Conservation (phyloP, 1,139 yeast genomes). For the Sugiyamaella sp. region DNA sequence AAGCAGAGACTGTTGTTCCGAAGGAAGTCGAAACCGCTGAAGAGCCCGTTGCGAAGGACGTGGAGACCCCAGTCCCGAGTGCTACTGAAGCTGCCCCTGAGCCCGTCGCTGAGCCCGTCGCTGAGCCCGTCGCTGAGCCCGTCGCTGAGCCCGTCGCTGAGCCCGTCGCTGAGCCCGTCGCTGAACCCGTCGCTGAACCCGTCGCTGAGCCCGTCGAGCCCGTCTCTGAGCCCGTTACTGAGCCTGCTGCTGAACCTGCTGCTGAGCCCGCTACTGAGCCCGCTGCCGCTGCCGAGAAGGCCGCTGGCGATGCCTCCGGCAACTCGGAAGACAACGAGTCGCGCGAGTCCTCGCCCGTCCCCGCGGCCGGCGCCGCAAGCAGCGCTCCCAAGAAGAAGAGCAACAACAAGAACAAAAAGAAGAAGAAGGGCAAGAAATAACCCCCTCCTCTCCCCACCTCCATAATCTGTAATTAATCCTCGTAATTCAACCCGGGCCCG, state of each 20-base stretch:
- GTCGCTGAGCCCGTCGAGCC: neutral
- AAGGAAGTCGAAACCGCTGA: neutral
- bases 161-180: neutral
- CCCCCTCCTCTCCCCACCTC: neutral
- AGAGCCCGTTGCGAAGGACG: neutral
- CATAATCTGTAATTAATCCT: constrained; percentile 9
- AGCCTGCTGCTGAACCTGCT: constrained; percentile 12
- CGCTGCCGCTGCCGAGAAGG: neutral
- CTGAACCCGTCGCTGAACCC: constrained; percentile 7
- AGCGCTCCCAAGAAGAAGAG: constrained; percentile 10
- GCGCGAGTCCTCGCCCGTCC: constrained; percentile 7
- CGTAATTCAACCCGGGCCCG: neutral
- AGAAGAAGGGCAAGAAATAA: constrained; percentile 20
- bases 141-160: constrained; percentile 15
- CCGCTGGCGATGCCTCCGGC: neutral
- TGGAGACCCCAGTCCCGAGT: no score
- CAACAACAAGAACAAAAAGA: constrained; percentile 20
- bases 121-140: neutral
- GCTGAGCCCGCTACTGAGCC: constrained; percentile 16
- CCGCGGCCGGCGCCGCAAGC: neutral
- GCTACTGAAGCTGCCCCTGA: no score
- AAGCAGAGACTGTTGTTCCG: no score
- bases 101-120: no score
- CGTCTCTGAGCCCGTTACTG: constrained; percentile 15
- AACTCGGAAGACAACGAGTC: constrained; percentile 3